Percentiles rank a stretch among this genome's conserved stretches.
Conservation (phyloP, 345 rosid genomes). For the Punica granatum region DNA sequence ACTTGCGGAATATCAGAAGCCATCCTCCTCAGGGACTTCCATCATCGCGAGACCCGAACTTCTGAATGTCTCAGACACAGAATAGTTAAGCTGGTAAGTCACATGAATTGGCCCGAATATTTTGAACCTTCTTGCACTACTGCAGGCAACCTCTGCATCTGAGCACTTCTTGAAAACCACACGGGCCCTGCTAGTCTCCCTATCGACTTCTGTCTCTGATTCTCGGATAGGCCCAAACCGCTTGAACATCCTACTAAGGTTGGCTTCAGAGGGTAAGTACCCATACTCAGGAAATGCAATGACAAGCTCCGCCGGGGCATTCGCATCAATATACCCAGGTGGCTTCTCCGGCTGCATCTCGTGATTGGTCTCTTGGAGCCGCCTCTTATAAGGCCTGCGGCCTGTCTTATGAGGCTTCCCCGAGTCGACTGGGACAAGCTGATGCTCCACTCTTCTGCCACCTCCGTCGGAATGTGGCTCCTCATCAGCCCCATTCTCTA, state of each 20-base stretch:
- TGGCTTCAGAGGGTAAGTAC: conserved; percentile 55
- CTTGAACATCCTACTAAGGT: conserved; percentile 61
- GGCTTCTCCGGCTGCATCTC: conserved; percentile 37
- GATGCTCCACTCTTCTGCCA: conserved; percentile 35
- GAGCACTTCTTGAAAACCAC: conserved; percentile 62
- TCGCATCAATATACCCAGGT: conserved; percentile 42
- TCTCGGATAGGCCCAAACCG: conserved; percentile 77
- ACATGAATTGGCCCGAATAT: conserved; percentile 60
- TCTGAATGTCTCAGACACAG: conserved; percentile 53
- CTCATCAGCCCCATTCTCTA: conserved; percentile 87
- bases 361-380: conserved; percentile 39
- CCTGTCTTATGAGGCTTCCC: conserved; percentile 43
- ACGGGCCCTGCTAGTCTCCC: conserved; percentile 65
- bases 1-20: background rate
- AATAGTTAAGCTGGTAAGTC: conserved; percentile 62
- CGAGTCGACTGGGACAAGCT: conserved; percentile 41
- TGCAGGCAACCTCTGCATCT: conserved; percentile 75
- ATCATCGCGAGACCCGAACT: conserved; percentile 14
- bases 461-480: conserved; percentile 31
- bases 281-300: conserved; percentile 64
- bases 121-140: conserved; percentile 65
- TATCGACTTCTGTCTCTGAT: conserved; percentile 68
- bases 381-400: conserved; percentile 57
- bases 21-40: conserved; percentile 18
- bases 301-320: conserved; percentile 77